A percentile compares a stretch with the other conserved stretches of the same genome.
Conservation (phyloP, 148 eudicot genomes). For the Nyssa sinensis region DNA sequence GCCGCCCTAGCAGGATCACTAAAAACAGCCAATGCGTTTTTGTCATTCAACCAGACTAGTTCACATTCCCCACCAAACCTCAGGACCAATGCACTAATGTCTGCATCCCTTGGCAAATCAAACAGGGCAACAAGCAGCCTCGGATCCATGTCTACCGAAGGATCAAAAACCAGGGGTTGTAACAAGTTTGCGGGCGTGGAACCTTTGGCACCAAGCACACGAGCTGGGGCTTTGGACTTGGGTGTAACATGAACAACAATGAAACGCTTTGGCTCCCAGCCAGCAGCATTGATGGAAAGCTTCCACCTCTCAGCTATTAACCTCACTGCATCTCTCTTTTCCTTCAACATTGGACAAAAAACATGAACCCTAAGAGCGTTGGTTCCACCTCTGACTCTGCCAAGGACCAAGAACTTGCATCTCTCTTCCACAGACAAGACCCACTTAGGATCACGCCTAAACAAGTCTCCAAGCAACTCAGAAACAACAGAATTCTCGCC, state of each 20-base stretch:
- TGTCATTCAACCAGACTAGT: slow-evolving; percentile 94
- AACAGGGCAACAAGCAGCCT: slow-evolving; percentile 81
- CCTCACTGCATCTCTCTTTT: slow-evolving; percentile 83
- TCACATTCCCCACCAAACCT: slow-evolving; percentile 99
- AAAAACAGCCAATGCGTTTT: slow-evolving; percentile 87
- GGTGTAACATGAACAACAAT: slow-evolving; percentile 69
- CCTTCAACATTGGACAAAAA: slow-evolving; percentile 83
- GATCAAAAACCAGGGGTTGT: slow-evolving; percentile 60
- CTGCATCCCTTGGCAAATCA: slow-evolving; percentile 88
- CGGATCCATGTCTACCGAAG: slow-evolving; percentile 86
- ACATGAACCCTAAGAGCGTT: slow-evolving; percentile 67
- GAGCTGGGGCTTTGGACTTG: slow-evolving; percentile 76
- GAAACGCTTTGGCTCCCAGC: slow-evolving; percentile 96
- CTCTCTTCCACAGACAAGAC: slow-evolving; percentile 89
- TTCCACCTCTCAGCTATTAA: slow-evolving; percentile 95
- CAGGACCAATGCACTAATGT: slow-evolving; percentile 79
- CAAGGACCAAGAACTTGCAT: slow-evolving; percentile 79
- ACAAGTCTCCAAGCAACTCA: slow-evolving; percentile 56
- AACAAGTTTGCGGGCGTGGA: slow-evolving; percentile 30
- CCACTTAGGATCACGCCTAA: slow-evolving; percentile 89
- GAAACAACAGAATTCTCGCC: slow-evolving; percentile 64
- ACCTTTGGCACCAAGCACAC: slow-evolving; percentile 68
- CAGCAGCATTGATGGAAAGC: slow-evolving; percentile 69
- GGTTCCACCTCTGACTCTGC: slow-evolving; percentile 55
- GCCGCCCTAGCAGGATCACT: slow-evolving; percentile 92